A percentile compares a stretch with the other conserved stretches of the same genome.
Conservation (phyloP, 2,329 filamentous ascomycete genomes). For the Moelleriella libera region DNA sequence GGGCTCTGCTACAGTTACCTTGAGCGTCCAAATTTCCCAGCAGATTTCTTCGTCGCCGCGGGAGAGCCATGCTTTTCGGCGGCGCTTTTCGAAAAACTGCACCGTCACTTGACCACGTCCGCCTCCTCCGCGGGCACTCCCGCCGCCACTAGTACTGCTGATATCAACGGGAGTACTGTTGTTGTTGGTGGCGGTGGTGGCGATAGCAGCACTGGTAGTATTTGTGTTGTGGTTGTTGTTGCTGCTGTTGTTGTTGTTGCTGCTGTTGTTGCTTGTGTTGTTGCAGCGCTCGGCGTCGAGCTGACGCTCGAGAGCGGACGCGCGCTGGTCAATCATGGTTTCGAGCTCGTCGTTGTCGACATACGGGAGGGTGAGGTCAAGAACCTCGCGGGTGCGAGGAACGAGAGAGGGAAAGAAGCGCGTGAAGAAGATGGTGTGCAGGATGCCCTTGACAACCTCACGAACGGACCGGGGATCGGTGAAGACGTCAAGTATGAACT, state of each 20-base stretch:
- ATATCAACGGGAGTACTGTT: too few relatives aligned
- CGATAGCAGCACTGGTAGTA: too few relatives aligned
- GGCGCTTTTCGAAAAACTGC: conserved; percentile 88
- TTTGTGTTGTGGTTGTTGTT: too few relatives aligned
- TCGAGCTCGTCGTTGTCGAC: conserved; percentile 85
- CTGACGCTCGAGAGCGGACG: conserved; percentile 64
- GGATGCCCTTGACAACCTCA: conserved; percentile 86
- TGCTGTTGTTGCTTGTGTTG: conserved; percentile 1
- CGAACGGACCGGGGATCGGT: conserved; percentile 80
- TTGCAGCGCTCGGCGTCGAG: conserved; percentile 45
- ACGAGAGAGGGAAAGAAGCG: conserved; percentile 83
- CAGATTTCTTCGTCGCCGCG: conserved; percentile 81
- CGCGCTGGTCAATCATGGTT: conserved; percentile 82
- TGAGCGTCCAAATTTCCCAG: conserved; percentile 92
- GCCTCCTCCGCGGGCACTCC: too few relatives aligned
- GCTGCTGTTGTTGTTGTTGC: conserved; percentile 8
- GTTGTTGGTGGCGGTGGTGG: too few relatives aligned
- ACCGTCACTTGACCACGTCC: conserved; percentile 65
- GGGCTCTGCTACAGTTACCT: conserved; percentile 84
- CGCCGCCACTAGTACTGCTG: too few relatives aligned
- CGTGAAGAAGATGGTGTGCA: conserved; percentile 98
- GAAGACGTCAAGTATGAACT: conserved; percentile 89
- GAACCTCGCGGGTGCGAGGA: conserved; percentile 73
- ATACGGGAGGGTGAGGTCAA: conserved; percentile 80
- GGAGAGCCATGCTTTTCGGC: conserved; percentile 69